Conservation (phyloP, 2,329 filamentous ascomycete species). For the Xylariaceae sp. region DNA sequence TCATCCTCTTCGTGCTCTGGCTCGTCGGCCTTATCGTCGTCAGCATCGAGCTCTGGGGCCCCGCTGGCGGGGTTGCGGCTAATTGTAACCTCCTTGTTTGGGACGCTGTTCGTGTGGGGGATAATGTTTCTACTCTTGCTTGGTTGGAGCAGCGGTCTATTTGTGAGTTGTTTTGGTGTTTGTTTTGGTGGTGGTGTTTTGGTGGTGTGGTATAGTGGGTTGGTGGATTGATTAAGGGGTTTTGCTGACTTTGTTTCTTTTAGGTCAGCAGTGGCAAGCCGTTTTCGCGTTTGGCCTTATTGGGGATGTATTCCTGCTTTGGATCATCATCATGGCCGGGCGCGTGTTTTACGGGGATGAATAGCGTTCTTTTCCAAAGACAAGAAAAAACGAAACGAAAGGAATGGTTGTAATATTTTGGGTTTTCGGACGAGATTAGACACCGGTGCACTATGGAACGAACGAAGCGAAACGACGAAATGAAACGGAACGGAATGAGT, state of each 20-base stretch:
- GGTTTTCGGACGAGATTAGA: no score
- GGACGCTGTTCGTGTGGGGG: slow-evolving; percentile 45
- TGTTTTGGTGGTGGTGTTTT: not conserved
- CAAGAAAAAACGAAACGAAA: not conserved
- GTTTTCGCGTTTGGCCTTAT: slow-evolving; percentile 61
- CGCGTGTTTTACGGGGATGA: slow-evolving; percentile 51
- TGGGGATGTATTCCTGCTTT: slow-evolving; percentile 58
- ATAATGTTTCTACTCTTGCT: slow-evolving; percentile 53
- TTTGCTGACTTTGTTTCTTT: no score
- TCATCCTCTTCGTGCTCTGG: slow-evolving; percentile 65
- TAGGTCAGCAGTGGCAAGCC: slow-evolving; percentile 60
- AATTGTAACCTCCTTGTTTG: slow-evolving; percentile 59
- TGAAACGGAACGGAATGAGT: no score
- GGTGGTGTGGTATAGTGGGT: no score
- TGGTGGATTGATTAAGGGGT: no score
- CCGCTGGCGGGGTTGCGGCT: slow-evolving; percentile 52
- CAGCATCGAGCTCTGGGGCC: slow-evolving; percentile 60
- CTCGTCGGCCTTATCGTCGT: slow-evolving; percentile 60
- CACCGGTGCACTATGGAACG: no score
- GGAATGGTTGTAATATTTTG: no score
- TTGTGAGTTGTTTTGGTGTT: slow-evolving; percentile 46
- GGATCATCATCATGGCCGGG: slow-evolving; percentile 65
- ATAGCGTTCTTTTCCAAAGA: no score
- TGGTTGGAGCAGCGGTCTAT: slow-evolving; percentile 62
- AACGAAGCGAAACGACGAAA: no score